Evolutionary conservation across 345 rosid species (phyloP).

Genomic region (Populus ilicifolia): DNA sequence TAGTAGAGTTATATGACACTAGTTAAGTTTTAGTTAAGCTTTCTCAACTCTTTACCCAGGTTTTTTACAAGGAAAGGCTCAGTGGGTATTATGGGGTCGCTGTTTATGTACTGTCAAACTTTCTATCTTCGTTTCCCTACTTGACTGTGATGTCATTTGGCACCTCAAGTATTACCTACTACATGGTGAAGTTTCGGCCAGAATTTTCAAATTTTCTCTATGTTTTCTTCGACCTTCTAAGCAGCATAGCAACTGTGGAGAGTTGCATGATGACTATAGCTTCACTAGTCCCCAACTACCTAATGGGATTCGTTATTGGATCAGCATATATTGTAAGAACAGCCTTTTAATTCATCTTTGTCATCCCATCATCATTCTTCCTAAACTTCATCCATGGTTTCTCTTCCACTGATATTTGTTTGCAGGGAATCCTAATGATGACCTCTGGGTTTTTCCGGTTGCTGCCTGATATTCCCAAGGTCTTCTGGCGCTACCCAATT

Average conservation of each 20-base stretch:
- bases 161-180: constrained; percentile 33
- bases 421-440: constrained; percentile 47
- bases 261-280: constrained; percentile 60
- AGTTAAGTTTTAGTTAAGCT: neutral
- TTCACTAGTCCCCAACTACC: constrained; percentile 51
- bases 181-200: constrained; percentile 45
- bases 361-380: neutral
- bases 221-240: constrained; percentile 30
- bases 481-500: constrained; percentile 54
- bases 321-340: constrained; percentile 48
- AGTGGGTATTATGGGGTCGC: constrained; percentile 44
- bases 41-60: constrained; percentile 15
- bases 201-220: constrained; percentile 32
- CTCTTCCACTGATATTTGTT: constrained; percentile 3
- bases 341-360: neutral
- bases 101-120: constrained; percentile 42
- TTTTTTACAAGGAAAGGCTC: constrained; percentile 43
- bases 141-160: constrained; percentile 33
- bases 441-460: constrained; percentile 47
- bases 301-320: constrained; percentile 47
- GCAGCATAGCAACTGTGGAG: constrained; percentile 46
- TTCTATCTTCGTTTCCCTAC: constrained; percentile 51
- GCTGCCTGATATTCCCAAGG: constrained; percentile 41
- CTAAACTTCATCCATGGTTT: neutral
- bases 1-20: neutral